A percentile compares a stretch with the other conserved stretches of the same genome.
Evolutionary conservation across 2,329 filamentous ascomycete species (phyloP).

Genomic region (Achaetomium macrosporum): DNA sequence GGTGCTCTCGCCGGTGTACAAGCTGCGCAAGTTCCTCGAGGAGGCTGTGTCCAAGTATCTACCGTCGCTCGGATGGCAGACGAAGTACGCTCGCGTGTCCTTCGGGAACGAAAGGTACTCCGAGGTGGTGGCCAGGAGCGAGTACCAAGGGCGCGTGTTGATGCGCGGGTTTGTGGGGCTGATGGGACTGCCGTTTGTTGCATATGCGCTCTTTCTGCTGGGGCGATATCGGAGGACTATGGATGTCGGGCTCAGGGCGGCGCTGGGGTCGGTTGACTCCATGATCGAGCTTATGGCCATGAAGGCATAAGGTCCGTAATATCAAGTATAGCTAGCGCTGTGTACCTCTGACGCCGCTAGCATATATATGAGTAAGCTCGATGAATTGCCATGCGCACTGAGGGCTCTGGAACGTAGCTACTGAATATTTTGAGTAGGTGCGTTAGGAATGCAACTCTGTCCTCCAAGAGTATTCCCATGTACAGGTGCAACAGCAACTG

Average conservation of each 20-base stretch:
- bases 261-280: slow-evolving; percentile 18
- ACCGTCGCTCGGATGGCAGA: slow-evolving; percentile 78
- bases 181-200: slow-evolving; percentile 24
- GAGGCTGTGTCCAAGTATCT: slow-evolving; percentile 73
- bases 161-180: slow-evolving; percentile 37
- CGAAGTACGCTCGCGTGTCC: slow-evolving; percentile 86
- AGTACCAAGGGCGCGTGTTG: slow-evolving; percentile 61
- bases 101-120: slow-evolving; percentile 92
- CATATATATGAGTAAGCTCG: too few relatives aligned
- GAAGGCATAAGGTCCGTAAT: background rate
- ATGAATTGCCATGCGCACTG: too few relatives aligned
- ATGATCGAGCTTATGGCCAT: slow-evolving; percentile 19
- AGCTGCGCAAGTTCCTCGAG: slow-evolving; percentile 77
- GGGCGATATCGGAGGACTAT: slow-evolving; percentile 19
- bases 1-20: slow-evolving; percentile 72
- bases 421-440: too few relatives aligned
- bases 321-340: too few relatives aligned
- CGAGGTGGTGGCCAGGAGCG: slow-evolving; percentile 66
- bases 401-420: too few relatives aligned
- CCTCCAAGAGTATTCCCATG: too few relatives aligned
- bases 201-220: slow-evolving; percentile 15
- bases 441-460: too few relatives aligned
- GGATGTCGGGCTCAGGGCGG: slow-evolving; percentile 18
- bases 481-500: too few relatives aligned
- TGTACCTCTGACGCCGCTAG: too few relatives aligned